phyloP scores from a whole-genome alignment of 148 eudicot species.

The Vaccinium darrowii region DNA sequence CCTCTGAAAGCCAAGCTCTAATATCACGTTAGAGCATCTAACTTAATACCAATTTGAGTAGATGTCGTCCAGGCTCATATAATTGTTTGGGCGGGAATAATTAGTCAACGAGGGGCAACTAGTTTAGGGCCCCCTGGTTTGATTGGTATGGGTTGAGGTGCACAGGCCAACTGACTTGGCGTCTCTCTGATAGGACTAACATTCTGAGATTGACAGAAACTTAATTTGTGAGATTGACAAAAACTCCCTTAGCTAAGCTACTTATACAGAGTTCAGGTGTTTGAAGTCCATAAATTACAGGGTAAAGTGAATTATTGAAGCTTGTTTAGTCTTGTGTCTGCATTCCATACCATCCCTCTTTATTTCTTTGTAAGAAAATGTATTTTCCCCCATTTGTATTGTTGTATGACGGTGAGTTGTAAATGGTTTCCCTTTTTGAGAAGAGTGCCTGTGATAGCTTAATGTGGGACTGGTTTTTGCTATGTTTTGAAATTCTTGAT shows the following conservation, averaged over 20 bases:
- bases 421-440: neutral
- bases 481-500: neutral
- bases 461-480: neutral
- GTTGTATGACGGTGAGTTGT: neutral
- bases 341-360: neutral
- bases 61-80: too few species aligned
- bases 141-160: neutral
- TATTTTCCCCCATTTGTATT: too few species aligned
- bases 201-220: neutral
- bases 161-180: neutral
- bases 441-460: neutral
- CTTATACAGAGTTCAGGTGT: neutral
- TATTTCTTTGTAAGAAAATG: neutral
- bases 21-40: too few species aligned
- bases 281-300: neutral
- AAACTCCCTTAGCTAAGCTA: neutral
- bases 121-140: neutral
- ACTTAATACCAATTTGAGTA: too few species aligned
- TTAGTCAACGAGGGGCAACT: neutral
- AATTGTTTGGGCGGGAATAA: too few species aligned
- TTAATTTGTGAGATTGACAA: neutral
- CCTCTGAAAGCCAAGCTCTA: too few species aligned
- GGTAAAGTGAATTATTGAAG: neutral
- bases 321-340: neutral
- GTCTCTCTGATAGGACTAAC: neutral